Conservation (phyloP, 192 early-diverging fungal species). For the Backusella psychrophila region DNA sequence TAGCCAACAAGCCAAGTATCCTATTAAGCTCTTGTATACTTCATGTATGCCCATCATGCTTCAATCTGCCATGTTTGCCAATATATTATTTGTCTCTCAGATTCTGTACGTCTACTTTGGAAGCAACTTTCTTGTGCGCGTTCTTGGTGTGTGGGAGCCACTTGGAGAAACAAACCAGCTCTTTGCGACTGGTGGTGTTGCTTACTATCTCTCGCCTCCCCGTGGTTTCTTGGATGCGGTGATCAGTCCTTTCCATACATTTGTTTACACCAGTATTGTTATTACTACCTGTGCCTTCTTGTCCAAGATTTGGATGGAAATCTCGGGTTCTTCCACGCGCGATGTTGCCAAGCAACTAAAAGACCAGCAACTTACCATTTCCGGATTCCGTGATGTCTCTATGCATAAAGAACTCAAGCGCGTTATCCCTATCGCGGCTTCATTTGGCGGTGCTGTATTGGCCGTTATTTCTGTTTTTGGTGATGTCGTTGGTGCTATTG, state of each 20-base stretch:
- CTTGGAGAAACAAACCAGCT: constrained; percentile 91
- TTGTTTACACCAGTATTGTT: constrained; percentile 92
- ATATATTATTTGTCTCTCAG: constrained; percentile 98
- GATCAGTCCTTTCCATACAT: constrained; percentile 92
- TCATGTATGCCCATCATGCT: constrained; percentile 99
- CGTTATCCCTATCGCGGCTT: constrained; percentile 96
- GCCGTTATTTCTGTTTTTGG: constrained; percentile 95
- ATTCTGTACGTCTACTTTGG: constrained; percentile 95
- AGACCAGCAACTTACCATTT: constrained; percentile 94
- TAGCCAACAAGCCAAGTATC: constrained; percentile 96
- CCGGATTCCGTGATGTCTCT: constrained; percentile 89
- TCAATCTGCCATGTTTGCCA: constrained; percentile 93
- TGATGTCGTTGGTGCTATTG: constrained; percentile 97
- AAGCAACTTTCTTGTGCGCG: constrained; percentile 87
- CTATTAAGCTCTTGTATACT: constrained; percentile 99
- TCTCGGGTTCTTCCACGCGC: constrained; percentile 94
- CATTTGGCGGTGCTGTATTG: constrained; percentile 95
- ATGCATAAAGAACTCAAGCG: constrained; percentile 99
- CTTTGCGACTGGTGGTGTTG: constrained; percentile 87
- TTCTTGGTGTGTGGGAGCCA: constrained; percentile 97
- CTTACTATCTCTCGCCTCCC: constrained; percentile 97
- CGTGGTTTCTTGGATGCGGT: constrained; percentile 77
- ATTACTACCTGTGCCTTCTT: constrained; percentile 91
- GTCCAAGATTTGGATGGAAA: constrained; percentile 99
- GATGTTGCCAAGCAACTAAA: constrained; percentile 98